These are phyloP conservation scores for Salvia rosmarinus DNA, from an alignment of 257 asterid genomes.

Conservation along the genomic window DNA sequence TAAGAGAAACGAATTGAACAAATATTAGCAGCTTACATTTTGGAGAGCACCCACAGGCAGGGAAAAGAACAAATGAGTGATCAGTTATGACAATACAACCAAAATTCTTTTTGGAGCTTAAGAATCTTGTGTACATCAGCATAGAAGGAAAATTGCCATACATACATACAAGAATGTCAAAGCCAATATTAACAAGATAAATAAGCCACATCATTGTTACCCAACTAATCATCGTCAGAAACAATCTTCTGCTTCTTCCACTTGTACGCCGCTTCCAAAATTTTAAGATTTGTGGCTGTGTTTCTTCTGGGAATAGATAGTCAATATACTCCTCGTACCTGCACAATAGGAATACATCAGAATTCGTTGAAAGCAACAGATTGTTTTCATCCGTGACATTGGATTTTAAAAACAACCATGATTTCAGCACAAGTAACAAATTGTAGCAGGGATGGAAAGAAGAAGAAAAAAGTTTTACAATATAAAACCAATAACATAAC, in stretches of 20 bases:
- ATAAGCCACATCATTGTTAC: too few species aligned
- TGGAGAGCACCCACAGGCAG: neutral
- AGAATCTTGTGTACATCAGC: conserved; percentile 9
- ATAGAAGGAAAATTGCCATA: neutral
- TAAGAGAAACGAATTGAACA: neutral
- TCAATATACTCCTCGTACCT: conserved; percentile 90
- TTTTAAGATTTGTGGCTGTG: conserved; percentile 66
- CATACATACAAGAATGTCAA: conserved; percentile 24
- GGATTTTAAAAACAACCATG: too few species aligned
- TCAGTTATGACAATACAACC: neutral
- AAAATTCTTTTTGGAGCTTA: conserved; percentile 17
- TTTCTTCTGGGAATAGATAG: conserved; percentile 90
- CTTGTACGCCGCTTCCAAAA: too few species aligned
- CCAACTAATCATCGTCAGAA: too few species aligned
- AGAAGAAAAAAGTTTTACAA: neutral
- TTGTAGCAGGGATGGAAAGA: neutral
- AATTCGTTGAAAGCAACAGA: neutral
- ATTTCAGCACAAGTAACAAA: neutral
- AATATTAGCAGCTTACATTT: conserved; percentile 1
- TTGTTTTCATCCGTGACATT: too few species aligned
- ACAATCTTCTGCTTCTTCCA: too few species aligned
- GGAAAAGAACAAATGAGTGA: neutral
- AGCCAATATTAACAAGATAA: too few species aligned
- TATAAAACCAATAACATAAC: neutral
- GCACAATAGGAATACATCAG: conserved; percentile 39